phyloP scores from a whole-genome alignment of 108 stramenopile genomes.

The Cylindrotheca fusiformis region DNA sequence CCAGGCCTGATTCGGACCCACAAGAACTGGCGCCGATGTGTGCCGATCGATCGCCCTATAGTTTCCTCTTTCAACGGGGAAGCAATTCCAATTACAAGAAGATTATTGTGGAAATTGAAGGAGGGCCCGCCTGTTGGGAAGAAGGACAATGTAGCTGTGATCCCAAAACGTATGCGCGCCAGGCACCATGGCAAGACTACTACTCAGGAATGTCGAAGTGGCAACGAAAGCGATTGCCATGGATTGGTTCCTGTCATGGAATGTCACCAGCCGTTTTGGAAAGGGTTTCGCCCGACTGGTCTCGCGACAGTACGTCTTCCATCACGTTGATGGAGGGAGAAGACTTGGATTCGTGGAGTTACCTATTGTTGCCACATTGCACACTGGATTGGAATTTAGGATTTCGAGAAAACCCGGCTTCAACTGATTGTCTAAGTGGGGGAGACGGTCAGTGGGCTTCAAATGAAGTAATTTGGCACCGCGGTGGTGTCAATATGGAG shows the following conservation, averaged over 20 bases:
- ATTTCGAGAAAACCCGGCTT: not conserved
- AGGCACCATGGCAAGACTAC: not conserved
- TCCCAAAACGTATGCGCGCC: not conserved
- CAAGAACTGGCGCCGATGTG: constrained; percentile 7
- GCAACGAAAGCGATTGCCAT: not conserved
- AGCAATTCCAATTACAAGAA: not conserved
- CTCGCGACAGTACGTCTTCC: not conserved
- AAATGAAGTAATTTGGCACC: constrained; percentile 1
- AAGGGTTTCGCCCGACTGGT: not conserved
- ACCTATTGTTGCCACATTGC: constrained; percentile 15
- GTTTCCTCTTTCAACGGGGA: constrained; percentile 9
- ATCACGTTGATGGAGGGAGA: not conserved
- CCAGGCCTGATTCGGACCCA: no score
- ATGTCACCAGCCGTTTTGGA: constrained; percentile 1
- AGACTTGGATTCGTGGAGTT: constrained; percentile 11
- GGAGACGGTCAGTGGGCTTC: no score
- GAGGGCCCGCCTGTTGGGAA: constrained; percentile 12
- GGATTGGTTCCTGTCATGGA: constrained; percentile 3
- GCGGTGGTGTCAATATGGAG: constrained; percentile 6
- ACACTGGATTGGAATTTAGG: constrained; percentile 17
- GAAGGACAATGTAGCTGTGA: not conserved
- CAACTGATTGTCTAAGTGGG: not conserved
- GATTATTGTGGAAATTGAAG: constrained; percentile 10
- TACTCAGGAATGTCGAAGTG: no score
- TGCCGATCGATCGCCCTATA: constrained; percentile 4